Percentiles rank a stretch among this genome's conserved stretches.
Conservation (phyloP, 1,284 basidiomycete species). For the Trichosporon inkin region DNA sequence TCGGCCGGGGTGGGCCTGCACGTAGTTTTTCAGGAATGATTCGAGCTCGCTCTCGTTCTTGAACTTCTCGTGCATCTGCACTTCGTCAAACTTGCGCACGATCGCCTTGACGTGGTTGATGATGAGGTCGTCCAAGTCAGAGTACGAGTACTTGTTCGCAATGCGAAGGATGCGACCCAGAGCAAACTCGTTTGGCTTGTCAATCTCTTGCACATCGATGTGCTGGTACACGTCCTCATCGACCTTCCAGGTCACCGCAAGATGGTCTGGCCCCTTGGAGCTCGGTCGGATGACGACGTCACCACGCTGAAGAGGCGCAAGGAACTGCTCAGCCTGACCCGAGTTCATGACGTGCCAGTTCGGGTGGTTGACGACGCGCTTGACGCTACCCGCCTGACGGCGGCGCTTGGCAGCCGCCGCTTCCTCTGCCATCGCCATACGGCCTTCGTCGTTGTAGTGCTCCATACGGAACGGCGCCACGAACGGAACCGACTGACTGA, state of each 20-base stretch:
- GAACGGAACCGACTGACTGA: conserved; percentile 51
- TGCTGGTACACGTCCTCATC: conserved; percentile 96
- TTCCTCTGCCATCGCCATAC: conserved; percentile 64
- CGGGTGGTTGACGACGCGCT: conserved; percentile 93
- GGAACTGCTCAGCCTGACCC: conserved; percentile 79
- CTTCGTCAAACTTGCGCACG: conserved; percentile 86
- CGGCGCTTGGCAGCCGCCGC: conserved; percentile 76
- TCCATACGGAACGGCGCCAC: conserved; percentile 42
- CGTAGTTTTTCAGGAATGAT: conserved; percentile 80
- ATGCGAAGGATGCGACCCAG: conserved; percentile 71
- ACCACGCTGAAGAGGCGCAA: conserved; percentile 86
- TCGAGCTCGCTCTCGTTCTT: conserved; percentile 85
- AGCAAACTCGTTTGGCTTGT: conserved; percentile 63
- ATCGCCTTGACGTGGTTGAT: conserved; percentile 96
- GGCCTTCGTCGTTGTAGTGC: conserved; percentile 35
- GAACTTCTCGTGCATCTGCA: conserved; percentile 95
- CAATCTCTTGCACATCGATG: conserved; percentile 84
- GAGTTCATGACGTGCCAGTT: conserved; percentile 97
- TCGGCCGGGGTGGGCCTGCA: conserved; percentile 87
- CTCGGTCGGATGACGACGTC: conserved; percentile 95
- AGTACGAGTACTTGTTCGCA: conserved; percentile 75
- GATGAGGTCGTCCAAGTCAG: conserved; percentile 95
- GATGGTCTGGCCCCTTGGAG: conserved; percentile 86
- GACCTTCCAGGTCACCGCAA: conserved; percentile 99
- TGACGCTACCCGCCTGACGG: conserved; percentile 67